Conservation (phyloP, 2,329 filamentous ascomycete species). For the Diaporthe ampelina region DNA sequence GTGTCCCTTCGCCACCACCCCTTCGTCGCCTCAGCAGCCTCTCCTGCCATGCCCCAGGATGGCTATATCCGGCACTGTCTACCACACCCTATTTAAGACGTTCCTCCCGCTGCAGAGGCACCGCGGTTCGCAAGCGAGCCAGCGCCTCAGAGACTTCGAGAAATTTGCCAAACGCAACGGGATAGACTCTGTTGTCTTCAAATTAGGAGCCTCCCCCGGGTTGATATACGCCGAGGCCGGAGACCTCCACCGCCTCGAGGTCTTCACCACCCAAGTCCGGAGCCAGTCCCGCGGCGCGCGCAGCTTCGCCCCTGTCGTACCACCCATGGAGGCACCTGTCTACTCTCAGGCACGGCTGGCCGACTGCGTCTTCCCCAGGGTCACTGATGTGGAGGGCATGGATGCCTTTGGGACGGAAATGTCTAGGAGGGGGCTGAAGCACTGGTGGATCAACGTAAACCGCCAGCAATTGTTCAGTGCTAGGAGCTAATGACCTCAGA, state of each 20-base stretch:
- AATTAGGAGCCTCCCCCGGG: background rate
- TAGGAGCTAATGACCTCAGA: background rate
- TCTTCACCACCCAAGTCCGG: background rate
- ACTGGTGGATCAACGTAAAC: background rate
- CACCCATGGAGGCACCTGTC: background rate
- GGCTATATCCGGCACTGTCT: background rate
- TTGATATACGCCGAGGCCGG: background rate
- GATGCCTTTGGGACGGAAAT: background rate
- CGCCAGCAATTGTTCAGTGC: slow-evolving; percentile 12
- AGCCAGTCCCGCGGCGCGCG: no score
- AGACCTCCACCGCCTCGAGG: background rate
- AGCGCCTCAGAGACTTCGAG: background rate
- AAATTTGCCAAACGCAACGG: background rate
- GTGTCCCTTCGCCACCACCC: no score
- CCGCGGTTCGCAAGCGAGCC: background rate
- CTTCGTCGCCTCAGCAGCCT: no score
- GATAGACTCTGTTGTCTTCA: background rate
- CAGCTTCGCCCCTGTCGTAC: no score
- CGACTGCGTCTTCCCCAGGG: background rate
- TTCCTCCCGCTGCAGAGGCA: background rate
- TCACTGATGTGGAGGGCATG: slow-evolving; percentile 1
- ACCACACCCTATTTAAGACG: background rate
- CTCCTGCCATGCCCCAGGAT: background rate
- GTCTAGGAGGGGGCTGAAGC: background rate
- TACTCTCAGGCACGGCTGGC: background rate